Conservation (phyloP, 306 rosid species). For the Casuarina equisetifolia region DNA sequence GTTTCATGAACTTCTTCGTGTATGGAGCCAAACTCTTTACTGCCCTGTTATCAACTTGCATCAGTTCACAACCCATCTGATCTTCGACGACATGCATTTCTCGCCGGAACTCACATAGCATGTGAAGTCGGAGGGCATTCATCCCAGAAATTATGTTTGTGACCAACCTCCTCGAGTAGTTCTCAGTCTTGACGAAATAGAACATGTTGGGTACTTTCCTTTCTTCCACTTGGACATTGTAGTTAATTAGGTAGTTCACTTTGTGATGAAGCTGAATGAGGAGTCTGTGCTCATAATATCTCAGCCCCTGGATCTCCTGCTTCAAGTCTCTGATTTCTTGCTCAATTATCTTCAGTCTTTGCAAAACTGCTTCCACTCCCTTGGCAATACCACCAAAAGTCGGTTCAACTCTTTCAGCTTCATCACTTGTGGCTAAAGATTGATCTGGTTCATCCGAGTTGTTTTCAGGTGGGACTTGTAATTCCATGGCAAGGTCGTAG, state of each 20-base stretch:
- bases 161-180: constrained; percentile 79
- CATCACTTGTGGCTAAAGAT: constrained; percentile 41
- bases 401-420: constrained; percentile 64
- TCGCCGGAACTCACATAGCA: constrained; percentile 79
- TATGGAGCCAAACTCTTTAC: constrained; percentile 84
- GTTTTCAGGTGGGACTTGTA: constrained; percentile 75
- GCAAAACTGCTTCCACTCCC: constrained; percentile 88
- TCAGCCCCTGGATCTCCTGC: constrained; percentile 91
- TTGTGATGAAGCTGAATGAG: constrained; percentile 76
- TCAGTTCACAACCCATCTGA: constrained; percentile 84
- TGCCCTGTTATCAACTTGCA: constrained; percentile 83
- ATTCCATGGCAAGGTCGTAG: constrained; percentile 80
- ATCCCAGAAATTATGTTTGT: constrained; percentile 80
- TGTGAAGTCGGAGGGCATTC: constrained; percentile 85
- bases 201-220: constrained; percentile 95
- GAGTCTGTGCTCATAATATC: constrained; percentile 89
- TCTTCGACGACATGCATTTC: constrained; percentile 97
- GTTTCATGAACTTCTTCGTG: constrained; percentile 81
- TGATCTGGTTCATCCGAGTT: constrained; percentile 54
- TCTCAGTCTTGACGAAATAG: constrained; percentile 78
- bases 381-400: constrained; percentile 86
- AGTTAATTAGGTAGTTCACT: constrained; percentile 80
- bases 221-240: constrained; percentile 82
- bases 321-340: constrained; percentile 94
- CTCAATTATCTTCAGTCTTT: constrained; percentile 89